These are phyloP conservation scores for Cryoendolithus antarcticus DNA, from an alignment of 2,329 filamentous ascomycete species.

Conservation along the genomic window DNA sequence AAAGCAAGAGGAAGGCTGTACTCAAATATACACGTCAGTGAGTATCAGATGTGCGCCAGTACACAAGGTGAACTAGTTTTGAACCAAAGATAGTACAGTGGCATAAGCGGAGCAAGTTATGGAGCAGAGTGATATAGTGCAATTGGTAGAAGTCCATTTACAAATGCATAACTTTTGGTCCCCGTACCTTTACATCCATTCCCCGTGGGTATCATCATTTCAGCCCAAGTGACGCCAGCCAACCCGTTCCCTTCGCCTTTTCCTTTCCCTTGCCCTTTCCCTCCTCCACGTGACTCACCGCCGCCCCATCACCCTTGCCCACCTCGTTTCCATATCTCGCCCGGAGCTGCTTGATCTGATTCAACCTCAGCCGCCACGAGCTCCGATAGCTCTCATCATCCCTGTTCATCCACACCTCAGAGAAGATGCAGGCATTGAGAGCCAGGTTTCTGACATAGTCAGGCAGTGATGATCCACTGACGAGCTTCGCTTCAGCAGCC, in stretches of 20 bases:
- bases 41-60: too few relatives aligned
- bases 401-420: slow-evolving; percentile 71
- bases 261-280: slow-evolving; percentile 3
- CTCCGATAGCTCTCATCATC: slow-evolving; percentile 62
- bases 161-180: slow-evolving; percentile 3
- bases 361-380: slow-evolving; percentile 76
- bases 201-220: slow-evolving; percentile 5
- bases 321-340: slow-evolving; percentile 37
- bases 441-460: slow-evolving; percentile 79
- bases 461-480: slow-evolving; percentile 70
- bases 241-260: slow-evolving; percentile 4
- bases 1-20: too few relatives aligned
- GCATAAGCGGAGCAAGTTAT: background rate
- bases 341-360: slow-evolving; percentile 71
- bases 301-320: background rate
- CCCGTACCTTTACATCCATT: background rate
- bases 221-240: slow-evolving; percentile 5
- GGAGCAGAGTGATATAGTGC: background rate
- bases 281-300: background rate
- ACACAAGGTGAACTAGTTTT: too few relatives aligned
- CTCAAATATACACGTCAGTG: too few relatives aligned
- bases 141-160: background rate
- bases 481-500: slow-evolving; percentile 76
- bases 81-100: too few relatives aligned
- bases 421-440: slow-evolving; percentile 88